These are phyloP conservation scores for Prunus dulcis DNA, from an alignment of 306 rosid species.

Conservation along the genomic window DNA sequence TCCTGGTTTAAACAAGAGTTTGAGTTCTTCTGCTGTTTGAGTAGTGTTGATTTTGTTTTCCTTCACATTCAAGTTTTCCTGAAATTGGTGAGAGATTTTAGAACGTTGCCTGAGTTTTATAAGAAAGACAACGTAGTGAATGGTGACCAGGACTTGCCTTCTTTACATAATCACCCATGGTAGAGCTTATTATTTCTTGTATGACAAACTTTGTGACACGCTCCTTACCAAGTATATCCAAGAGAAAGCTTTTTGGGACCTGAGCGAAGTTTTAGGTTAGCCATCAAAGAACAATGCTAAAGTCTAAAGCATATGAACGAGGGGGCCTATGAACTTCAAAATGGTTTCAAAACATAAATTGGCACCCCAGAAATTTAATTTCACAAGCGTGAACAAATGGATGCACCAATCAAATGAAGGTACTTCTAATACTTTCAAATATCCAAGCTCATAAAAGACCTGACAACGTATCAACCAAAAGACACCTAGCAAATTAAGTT, in stretches of 20 bases:
- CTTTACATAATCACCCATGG: constrained; percentile 66
- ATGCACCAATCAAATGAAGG: neutral
- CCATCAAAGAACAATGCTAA: neutral
- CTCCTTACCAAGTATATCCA: constrained; percentile 69
- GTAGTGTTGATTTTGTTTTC: constrained; percentile 63
- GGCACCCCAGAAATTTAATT: neutral
- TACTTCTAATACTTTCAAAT: neutral
- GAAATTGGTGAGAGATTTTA: constrained; percentile 19
- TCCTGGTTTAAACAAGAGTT: constrained; percentile 55
- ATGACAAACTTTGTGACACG: constrained; percentile 68
- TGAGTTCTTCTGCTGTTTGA: constrained; percentile 64
- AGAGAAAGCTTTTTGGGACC: constrained; percentile 76
- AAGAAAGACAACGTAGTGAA: neutral
- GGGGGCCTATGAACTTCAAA: neutral
- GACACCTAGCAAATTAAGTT: no score
- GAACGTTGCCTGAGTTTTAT: neutral
- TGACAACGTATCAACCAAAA: no score
- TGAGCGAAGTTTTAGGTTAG: constrained; percentile 8
- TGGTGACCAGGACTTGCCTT: constrained; percentile 42
- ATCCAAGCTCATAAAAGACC: neutral
- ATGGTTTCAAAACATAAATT: neutral
- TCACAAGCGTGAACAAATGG: neutral
- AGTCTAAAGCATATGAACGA: neutral
- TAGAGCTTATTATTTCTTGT: constrained; percentile 74
- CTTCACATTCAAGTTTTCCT: constrained; percentile 78